Conservation (phyloP, 108 stramenopile genomes). For the Nannochloropsis salina region DNA sequence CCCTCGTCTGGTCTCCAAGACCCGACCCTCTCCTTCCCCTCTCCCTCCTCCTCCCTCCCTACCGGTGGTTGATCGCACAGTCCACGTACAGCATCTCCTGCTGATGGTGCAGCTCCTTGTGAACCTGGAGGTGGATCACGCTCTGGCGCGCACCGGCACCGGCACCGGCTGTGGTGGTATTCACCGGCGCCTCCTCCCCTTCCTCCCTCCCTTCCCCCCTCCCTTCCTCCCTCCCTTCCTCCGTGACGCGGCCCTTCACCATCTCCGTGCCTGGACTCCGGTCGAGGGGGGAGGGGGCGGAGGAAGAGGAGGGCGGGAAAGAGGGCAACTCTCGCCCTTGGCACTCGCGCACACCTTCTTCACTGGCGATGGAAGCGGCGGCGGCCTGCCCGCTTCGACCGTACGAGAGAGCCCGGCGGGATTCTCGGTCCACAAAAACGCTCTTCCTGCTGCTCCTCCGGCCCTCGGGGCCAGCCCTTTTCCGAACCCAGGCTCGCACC, state of each 20-base stretch:
- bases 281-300: not conserved
- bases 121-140: not conserved
- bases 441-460: not conserved
- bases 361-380: no score
- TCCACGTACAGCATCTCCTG: not conserved
- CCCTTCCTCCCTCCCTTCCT: no score
- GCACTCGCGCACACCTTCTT: not conserved
- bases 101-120: constrained; percentile 4
- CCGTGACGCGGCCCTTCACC: no score
- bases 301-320: not conserved
- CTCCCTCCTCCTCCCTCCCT: not conserved
- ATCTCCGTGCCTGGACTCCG: no score
- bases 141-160: not conserved
- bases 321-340: not conserved
- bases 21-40: not conserved
- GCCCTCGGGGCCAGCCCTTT: not conserved
- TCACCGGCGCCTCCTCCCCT: not conserved
- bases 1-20: not conserved
- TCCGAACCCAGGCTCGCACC: not conserved
- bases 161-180: not conserved
- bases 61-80: not conserved
- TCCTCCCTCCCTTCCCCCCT: not conserved
- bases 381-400: no score
- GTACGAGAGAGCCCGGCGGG: no score
- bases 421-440: not conserved